Evolutionary conservation across 2,329 filamentous ascomycete species (phyloP).

Genomic region (Penicillium paneum): DNA sequence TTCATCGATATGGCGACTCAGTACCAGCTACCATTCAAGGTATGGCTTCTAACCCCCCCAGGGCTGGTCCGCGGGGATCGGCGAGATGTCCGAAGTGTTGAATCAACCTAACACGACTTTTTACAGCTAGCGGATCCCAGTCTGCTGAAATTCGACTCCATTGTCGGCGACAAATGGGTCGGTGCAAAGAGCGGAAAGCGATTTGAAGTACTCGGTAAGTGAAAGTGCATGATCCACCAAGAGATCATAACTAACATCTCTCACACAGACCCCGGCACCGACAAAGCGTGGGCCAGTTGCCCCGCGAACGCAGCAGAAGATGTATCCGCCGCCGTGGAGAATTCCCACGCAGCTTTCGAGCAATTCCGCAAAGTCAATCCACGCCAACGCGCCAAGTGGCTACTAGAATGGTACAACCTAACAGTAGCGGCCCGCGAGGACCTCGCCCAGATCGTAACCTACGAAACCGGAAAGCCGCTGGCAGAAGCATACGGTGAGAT

Average conservation of each 20-base stretch:
- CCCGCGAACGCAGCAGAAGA: conserved; percentile 55
- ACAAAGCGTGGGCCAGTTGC: conserved; percentile 51
- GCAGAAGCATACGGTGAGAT: conserved; percentile 55
- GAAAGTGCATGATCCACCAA: neutral
- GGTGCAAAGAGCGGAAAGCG: conserved; percentile 46
- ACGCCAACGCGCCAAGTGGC: conserved; percentile 58
- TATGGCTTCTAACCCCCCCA: conserved; percentile 15
- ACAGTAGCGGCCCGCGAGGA: conserved; percentile 62
- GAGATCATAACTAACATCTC: neutral
- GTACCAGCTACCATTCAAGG: conserved; percentile 40
- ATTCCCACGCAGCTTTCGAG: conserved; percentile 60
- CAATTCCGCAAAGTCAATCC: conserved; percentile 60
- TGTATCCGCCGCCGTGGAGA: conserved; percentile 58
- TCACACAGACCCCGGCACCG: conserved; percentile 50
- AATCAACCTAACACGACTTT: conserved; percentile 2
- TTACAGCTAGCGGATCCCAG: conserved; percentile 48
- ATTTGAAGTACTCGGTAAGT: conserved; percentile 50
- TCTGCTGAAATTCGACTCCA: conserved; percentile 51
- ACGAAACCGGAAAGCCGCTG: conserved; percentile 60
- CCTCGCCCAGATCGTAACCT: conserved; percentile 60
- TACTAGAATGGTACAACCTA: conserved; percentile 64
- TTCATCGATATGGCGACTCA: conserved; percentile 29
- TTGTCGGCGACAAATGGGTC: conserved; percentile 50
- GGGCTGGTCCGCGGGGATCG: conserved; percentile 11
- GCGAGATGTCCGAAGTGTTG: conserved; percentile 17